Evolutionary conservation across 306 rosid species (phyloP).

Genomic region (Glycine tomentella): DNA sequence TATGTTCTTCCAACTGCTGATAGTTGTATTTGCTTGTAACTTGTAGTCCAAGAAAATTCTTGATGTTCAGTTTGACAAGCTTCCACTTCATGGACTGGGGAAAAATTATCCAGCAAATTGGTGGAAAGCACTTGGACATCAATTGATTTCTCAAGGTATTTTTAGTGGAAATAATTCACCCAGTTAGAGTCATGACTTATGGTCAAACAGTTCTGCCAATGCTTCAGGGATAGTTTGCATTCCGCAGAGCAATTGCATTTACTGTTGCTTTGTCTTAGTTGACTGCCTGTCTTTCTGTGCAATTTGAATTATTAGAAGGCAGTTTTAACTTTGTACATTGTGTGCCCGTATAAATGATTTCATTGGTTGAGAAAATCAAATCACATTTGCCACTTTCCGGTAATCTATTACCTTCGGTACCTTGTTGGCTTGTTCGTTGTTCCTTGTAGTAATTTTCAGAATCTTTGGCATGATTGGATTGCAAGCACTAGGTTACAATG

Average conservation of each 20-base stretch:
- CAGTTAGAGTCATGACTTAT: background rate
- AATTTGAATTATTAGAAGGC: conserved; percentile 35
- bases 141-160: conserved; percentile 73
- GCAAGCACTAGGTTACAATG: conserved; percentile 28
- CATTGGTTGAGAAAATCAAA: conserved; percentile 26
- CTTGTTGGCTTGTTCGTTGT: conserved; percentile 13
- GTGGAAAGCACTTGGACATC: conserved; percentile 92
- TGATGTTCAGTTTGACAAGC: conserved; percentile 75
- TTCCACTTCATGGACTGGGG: conserved; percentile 95
- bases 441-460: conserved; percentile 16
- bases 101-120: conserved; percentile 77
- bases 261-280: conserved; percentile 22
- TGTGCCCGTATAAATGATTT: conserved; percentile 10
- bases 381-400: conserved; percentile 27
- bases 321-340: conserved; percentile 18
- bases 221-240: conserved; percentile 36
- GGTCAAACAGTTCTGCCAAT: background rate
- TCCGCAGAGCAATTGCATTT: conserved; percentile 27
- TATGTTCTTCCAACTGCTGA: conserved; percentile 43
- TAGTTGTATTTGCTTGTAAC: conserved; percentile 48
- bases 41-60: conserved; percentile 75
- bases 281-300: conserved; percentile 7
- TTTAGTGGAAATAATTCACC: conserved; percentile 35
- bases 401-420: background rate
- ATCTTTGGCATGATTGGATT: conserved; percentile 29